A percentile compares a stretch with the other conserved stretches of the same genome.
These are phyloP conservation scores for Neodidymelliopsis sp. DNA, from an alignment of 2,329 filamentous ascomycete genomes.

Conservation along the genomic window DNA sequence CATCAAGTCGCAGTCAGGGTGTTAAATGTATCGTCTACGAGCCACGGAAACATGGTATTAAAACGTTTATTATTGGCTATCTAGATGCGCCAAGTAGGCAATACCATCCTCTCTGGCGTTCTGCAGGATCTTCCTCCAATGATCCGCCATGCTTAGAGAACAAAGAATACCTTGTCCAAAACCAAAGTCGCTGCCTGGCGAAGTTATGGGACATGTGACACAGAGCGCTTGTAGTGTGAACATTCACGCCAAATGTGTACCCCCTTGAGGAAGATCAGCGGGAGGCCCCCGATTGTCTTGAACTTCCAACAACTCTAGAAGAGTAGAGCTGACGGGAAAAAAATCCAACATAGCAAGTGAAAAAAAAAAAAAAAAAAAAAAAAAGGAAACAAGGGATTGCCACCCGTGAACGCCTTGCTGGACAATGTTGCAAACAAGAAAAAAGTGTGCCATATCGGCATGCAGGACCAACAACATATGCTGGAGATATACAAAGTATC, in stretches of 20 bases:
- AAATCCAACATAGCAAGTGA: no score
- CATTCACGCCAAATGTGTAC: slow-evolving; percentile 19
- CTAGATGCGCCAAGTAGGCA: slow-evolving; percentile 8
- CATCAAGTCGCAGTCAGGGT: neutral
- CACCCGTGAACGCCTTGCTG: slow-evolving; percentile 20
- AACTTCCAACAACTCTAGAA: no score
- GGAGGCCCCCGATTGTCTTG: no score
- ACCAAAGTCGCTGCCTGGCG: slow-evolving; percentile 25
- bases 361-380: no score
- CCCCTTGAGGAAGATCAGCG: neutral
- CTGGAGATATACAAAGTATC: slow-evolving; percentile 10
- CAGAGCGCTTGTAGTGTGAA: slow-evolving; percentile 33
- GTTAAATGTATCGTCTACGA: neutral
- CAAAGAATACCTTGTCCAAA: slow-evolving; percentile 23
- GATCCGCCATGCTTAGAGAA: slow-evolving; percentile 4
- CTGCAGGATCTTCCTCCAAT: neutral
- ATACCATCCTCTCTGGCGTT: neutral
- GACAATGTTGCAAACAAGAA: slow-evolving; percentile 9
- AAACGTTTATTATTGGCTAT: slow-evolving; percentile 16
- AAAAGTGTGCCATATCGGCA: slow-evolving; percentile 2
- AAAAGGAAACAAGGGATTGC: slow-evolving; percentile 1
- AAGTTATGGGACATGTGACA: slow-evolving; percentile 27
- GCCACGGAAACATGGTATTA: slow-evolving; percentile 10
- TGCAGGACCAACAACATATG: slow-evolving; percentile 2
- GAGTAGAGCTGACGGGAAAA: no score